phyloP scores from a whole-genome alignment of 2,329 filamentous ascomycete genomes.

The Colletotrichum sp. region DNA sequence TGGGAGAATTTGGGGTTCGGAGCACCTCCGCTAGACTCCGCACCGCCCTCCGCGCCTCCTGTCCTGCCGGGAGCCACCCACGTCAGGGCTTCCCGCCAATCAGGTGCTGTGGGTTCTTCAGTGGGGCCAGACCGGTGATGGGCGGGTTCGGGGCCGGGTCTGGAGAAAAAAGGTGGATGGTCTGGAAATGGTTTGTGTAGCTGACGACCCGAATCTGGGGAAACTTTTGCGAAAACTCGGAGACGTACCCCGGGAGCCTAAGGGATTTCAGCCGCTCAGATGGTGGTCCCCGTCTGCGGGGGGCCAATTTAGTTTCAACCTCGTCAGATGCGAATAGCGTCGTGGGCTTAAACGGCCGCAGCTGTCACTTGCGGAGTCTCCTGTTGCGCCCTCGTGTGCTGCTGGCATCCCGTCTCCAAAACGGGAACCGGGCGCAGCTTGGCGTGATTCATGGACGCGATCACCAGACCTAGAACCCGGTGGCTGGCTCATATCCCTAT shows the following conservation, averaged over 20 bases:
- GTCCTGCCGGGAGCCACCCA: not conserved
- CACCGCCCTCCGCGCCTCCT: not conserved
- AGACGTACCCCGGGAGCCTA: not conserved
- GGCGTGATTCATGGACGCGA: not conserved
- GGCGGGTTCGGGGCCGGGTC: not conserved
- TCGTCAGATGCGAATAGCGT: not conserved
- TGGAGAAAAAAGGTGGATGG: not conserved
- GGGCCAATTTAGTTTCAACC: not conserved
- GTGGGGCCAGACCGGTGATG: not conserved
- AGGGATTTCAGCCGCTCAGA: not conserved
- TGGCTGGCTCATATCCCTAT: not conserved
- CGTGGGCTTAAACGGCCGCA: not conserved
- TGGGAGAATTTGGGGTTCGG: not conserved
- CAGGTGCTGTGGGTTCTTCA: not conserved
- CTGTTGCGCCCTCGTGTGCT: slow-evolving; percentile 12
- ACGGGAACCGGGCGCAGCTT: not conserved
- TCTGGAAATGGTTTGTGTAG: not conserved
- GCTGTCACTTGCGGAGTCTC: slow-evolving; percentile 6
- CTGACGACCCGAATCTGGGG: slow-evolving; percentile 5
- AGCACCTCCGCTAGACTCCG: slow-evolving; percentile 23
- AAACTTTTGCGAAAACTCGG: not conserved
- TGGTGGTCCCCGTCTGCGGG: not conserved
- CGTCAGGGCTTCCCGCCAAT: not conserved
- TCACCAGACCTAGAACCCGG: not conserved
- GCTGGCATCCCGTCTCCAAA: not conserved